Base-by-base conservation (phyloP, 1,284 basidiomycete genomes). In the Melampsora americana region DNA sequence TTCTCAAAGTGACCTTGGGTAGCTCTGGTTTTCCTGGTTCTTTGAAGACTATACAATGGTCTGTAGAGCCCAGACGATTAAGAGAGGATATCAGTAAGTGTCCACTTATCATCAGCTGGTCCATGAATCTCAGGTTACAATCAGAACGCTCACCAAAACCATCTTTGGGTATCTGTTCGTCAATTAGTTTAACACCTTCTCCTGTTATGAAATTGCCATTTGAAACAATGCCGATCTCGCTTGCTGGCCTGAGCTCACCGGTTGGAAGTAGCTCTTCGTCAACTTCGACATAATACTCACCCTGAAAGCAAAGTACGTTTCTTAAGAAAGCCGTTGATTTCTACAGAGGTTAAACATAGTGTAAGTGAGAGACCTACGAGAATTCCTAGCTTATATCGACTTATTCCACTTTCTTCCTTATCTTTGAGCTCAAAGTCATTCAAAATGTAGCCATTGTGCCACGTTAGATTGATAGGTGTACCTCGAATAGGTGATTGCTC, bases 391-490 rank as follows among this genome's bases (percentile, higher is more conserved):
- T 67, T 66, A 50, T 74, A 53, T n/a, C 44, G 32, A 12, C 39
- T 30, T 30, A 74, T 74, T 46, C 71, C 71, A 60, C 53, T 50
- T 39, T 32, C 32, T 39, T 66, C 64, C 1, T 18, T 44, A 9
- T 32, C 42, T 2, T 65, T n/a, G 42, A 20, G 23, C 32, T 48
- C 23, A 42, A 65, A 72, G 46, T 65, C 50, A 16, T 67, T 66
- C 46, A 74, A 32, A 16, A 66, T 56, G 53, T 66, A 74, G 42
- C 71, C 71, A 5, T 46, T 66, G 42, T 74, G 71, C 71, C 71
- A 74, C n/a, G 71, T 74, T 14, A 74, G 35, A 67, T 74, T 74
- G 65, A 74, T 66, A 14, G 71, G 71, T n/a, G 71, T 74, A 12
- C 46, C 48, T n/a, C 28, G 61, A 66, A 14, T 26, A 16, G 12